Base-by-base conservation (phyloP, 164 flowering plant genomes). In the Piper longum region DNA sequence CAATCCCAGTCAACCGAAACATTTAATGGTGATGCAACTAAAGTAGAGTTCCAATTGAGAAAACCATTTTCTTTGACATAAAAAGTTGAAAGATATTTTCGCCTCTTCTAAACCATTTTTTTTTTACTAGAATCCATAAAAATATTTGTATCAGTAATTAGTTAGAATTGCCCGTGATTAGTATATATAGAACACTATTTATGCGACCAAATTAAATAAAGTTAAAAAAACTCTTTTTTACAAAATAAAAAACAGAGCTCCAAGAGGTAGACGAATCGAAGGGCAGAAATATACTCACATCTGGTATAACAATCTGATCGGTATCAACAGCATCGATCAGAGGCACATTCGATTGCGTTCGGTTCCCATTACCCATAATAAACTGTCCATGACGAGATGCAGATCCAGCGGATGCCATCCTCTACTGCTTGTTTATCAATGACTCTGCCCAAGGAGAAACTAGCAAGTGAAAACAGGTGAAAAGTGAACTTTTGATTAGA, bases 291-390 rank as follows among this genome's bases (percentile, higher is more conserved):
- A 51, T 48, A 72, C 82, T 73, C 70, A 88, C 96, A 66, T 88
- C 92, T 16, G 96, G 84, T 7, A 88, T 82, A 43, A 83, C 70
- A 62, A 88, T 86, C 72, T 83, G 90, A 60, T 82, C 72, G 58
- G 59, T 4, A 17, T 79, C 87, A 17, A 74, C 51, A 54, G 73
- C 59, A 40, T 88, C 87, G 43, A 82, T 83, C 51, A 86, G 67
- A 1, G 83, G 84, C 4, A 76, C 78, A 71, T 73, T 76, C 0
- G 85, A 74, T 52, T 61, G 73, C 55, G 73, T 79, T 52, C 71
- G 72, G 54, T 73, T 75, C n/a, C 83, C 86, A 16, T 77, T 65
- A 61, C 79, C 73, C 1, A 78, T 59, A 43, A 85, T 86, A 76
- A 88, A 88, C 75, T 88, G 96, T 14, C 81, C 81, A 55, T 73